Evolutionary conservation across 208 protist species (phyloP).

Genomic region (Trypanosoma vivax): DNA sequence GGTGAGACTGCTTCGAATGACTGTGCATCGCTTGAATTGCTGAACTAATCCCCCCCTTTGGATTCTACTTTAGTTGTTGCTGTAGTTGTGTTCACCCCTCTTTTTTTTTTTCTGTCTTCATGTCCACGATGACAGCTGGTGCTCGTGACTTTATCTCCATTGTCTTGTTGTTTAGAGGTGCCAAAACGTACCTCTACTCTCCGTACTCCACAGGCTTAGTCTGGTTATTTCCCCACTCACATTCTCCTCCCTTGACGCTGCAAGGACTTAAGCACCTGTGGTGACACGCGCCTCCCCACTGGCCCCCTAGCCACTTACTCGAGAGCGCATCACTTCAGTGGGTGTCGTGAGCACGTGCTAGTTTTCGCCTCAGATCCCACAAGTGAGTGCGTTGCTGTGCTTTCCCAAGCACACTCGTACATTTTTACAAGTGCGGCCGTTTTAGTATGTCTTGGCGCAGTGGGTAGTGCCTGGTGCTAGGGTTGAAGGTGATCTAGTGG

Average conservation of each 20-base stretch:
- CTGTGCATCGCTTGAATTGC: conserved; percentile 1
- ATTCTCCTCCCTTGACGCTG: too few relatives aligned
- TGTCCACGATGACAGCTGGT: too few relatives aligned
- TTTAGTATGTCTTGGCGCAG: conserved; percentile 32
- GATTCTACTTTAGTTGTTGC: conserved; percentile 6
- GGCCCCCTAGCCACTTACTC: conserved; percentile 10
- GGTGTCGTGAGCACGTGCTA: conserved; percentile 29
- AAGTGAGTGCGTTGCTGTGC: conserved; percentile 33
- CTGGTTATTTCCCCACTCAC: too few relatives aligned
- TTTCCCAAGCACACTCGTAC: conserved; percentile 49
- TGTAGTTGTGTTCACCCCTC: too few relatives aligned
- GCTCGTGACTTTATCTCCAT: too few relatives aligned
- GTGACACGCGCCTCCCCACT: conserved; percentile 10
- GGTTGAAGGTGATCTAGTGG: conserved; percentile 37
- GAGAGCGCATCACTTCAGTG: not conserved
- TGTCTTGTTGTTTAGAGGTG: too few relatives aligned
- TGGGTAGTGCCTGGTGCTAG: conserved; percentile 27
- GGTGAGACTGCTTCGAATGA: conserved; percentile 6
- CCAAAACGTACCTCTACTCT: too few relatives aligned
- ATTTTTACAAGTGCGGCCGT: conserved; percentile 40
- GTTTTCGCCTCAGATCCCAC: conserved; percentile 29
- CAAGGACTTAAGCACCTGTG: too few relatives aligned
- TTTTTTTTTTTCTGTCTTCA: too few relatives aligned
- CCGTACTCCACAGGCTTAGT: too few relatives aligned
- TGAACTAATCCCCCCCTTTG: not conserved